These are phyloP conservation scores for Thielaviopsis euricoi DNA, from an alignment of 2,329 filamentous ascomycete species.

Conservation along the genomic window DNA sequence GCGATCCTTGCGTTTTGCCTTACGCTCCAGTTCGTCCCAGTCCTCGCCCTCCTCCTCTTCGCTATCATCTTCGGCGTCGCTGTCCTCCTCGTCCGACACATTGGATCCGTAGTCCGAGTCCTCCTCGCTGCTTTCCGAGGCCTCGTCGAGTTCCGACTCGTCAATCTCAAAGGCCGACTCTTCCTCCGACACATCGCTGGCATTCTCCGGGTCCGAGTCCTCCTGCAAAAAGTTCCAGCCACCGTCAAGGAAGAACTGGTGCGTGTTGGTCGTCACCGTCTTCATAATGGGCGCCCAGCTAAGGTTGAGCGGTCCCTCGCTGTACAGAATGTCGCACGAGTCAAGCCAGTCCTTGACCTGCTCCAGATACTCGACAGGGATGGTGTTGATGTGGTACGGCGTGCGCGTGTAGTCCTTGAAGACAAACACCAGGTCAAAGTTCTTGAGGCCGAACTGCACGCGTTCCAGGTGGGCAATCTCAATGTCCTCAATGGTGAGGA, in stretches of 20 bases:
- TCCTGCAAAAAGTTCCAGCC: constrained; percentile 86
- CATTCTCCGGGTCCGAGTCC: constrained; percentile 73
- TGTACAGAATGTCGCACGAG: constrained; percentile 84
- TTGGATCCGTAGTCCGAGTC: constrained; percentile 91
- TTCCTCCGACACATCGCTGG: constrained; percentile 55
- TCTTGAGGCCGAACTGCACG: constrained; percentile 93
- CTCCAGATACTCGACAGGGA: constrained; percentile 86
- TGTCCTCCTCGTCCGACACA: constrained; percentile 66
- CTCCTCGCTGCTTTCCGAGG: constrained; percentile 59
- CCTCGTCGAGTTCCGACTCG: constrained; percentile 73
- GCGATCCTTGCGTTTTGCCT: constrained; percentile 71
- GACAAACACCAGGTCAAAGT: constrained; percentile 96
- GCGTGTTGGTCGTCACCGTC: constrained; percentile 84
- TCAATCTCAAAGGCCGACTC: constrained; percentile 86
- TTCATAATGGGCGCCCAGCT: constrained; percentile 99
- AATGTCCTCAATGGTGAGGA: constrained; percentile 87
- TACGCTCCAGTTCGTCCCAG: constrained; percentile 89
- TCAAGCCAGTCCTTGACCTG: constrained; percentile 97
- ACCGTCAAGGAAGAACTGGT: constrained; percentile 87
- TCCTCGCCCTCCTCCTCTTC: constrained; percentile 70
- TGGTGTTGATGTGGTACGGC: constrained; percentile 92
- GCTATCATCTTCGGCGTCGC: constrained; percentile 37
- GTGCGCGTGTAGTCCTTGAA: constrained; percentile 93
- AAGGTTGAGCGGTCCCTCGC: constrained; percentile 86
- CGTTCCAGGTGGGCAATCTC: constrained; percentile 92